These are phyloP conservation scores for Moesziomyces aphidis DNA, from an alignment of 1,284 basidiomycete genomes.

Conservation along the genomic window DNA sequence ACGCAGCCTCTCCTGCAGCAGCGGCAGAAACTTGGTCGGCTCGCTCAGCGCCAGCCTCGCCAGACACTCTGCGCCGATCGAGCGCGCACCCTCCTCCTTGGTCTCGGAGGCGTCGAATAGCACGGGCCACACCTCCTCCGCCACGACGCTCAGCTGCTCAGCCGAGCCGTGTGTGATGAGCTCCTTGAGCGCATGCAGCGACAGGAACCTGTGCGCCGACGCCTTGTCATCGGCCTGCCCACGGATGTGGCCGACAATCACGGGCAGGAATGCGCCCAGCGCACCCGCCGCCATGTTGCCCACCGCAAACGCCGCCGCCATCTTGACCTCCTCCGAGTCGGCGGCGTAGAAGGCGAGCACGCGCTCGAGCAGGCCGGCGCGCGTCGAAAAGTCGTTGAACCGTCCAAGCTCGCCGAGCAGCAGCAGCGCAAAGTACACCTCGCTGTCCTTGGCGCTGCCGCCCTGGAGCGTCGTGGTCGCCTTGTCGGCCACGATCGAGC, in stretches of 20 bases:
- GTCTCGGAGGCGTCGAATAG: constrained; percentile 62
- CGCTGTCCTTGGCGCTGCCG: constrained; percentile 39
- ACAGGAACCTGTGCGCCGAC: constrained; percentile 71
- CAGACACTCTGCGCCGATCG: constrained; percentile 94
- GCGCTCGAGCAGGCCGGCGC: constrained; percentile 34
- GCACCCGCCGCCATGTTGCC: constrained; percentile 96
- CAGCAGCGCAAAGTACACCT: constrained; percentile 53
- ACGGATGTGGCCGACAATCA: constrained; percentile 80
- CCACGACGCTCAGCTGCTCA: constrained; percentile 83
- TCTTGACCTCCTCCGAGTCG: constrained; percentile 57
- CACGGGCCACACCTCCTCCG: constrained; percentile 88
- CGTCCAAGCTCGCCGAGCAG: constrained; percentile 59
- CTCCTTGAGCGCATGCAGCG: constrained; percentile 93
- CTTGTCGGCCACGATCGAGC: constrained; percentile 26
- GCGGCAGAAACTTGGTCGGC: constrained; percentile 82
- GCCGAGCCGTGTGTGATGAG: constrained; percentile 90
- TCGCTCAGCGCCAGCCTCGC: constrained; percentile 93
- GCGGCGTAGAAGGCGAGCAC: constrained; percentile 41
- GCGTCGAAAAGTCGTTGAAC: constrained; percentile 49
- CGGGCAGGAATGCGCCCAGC: constrained; percentile 83
- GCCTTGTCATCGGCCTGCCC: constrained; percentile 69
- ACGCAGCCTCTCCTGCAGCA: constrained; percentile 75
- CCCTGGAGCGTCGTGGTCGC: constrained; percentile 27
- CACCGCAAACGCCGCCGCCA: constrained; percentile 66
- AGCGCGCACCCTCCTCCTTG: constrained; percentile 87